Base-by-base conservation (phyloP, 352 stramenopile genomes). In the Plasmopara viticola region DNA sequence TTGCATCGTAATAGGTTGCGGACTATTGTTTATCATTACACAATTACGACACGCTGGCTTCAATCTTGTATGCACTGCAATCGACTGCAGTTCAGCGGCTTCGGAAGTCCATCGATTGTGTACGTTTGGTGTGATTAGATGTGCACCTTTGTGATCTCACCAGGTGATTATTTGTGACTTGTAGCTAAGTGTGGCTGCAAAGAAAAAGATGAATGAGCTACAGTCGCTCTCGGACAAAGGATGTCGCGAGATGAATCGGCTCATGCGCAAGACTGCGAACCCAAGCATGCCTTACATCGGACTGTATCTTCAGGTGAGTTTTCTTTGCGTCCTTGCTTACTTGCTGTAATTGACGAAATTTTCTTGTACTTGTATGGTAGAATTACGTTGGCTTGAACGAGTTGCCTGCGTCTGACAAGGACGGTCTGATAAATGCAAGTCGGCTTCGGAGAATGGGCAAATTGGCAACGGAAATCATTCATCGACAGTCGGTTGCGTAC, bases 221-320 rank as follows among this genome's bases (percentile, higher is more conserved):
- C 77, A 90, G 55, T 39, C 82, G 17, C 70, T 91, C 12, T 90
- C 77, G 0, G 79, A 91, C 54, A 89, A 90, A 41, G 81, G 81
- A 0, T 90, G 81, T 44, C 84, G 84, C 28, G 84, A 93, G 43
- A 87, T 94, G 62, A 94, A 93, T 53, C 75, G 74, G 14, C 50
- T 87, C n/a, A 94, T 94, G 82, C 74, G 79, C 45, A 81, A 74
- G 39, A 68, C 75, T 6, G 47, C 64, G 6, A 90, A 79, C 14
- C 84, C 82, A 39, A 85, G 74, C 45, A 93, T 94, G 82, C 84
- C 84, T 35, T 94, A 93, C 58, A 84, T 93, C 18, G 84, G 84
- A 15, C 60, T 94, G 2, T 94, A 91, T 44, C 64, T 94, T 28
- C 84, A 94, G 78, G 83, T 90, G 53, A 30, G 47, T 40, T 2